phyloP scores from a whole-genome alignment of 495 filamentous ascomycete genomes.

The Cladorrhinum samala region DNA sequence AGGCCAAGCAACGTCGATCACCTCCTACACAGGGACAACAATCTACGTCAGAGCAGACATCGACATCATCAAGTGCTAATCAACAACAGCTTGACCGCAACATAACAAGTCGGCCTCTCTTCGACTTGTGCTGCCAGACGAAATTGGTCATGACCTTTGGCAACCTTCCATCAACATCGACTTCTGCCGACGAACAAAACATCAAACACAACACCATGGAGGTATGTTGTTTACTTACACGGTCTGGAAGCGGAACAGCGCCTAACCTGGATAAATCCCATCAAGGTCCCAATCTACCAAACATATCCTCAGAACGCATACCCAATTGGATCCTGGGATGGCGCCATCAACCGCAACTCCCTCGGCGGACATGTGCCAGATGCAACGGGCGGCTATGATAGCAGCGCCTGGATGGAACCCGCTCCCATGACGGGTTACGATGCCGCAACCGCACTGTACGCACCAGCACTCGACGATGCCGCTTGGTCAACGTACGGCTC shows the following conservation, averaged over 20 bases:
- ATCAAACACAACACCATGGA: not conserved
- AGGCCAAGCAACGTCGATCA: not conserved
- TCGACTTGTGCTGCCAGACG: not conserved
- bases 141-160: not conserved
- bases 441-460: not conserved
- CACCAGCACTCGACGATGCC: not conserved
- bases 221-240: constrained; percentile 1
- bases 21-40: not conserved
- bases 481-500: not conserved
- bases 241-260: no score
- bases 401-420: not conserved
- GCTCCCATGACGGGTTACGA: not conserved
- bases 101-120: not conserved
- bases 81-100: not conserved
- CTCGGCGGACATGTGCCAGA: not conserved
- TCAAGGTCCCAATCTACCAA: constrained; percentile 1
- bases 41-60: not conserved
- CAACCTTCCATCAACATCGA: not conserved
- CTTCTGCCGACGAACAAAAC: not conserved
- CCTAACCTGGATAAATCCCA: not conserved
- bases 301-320: constrained; percentile 1
- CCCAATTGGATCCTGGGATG: not conserved
- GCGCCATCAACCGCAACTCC: not conserved
- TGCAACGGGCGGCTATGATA: not conserved
- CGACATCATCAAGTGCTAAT: not conserved